Evolutionary conservation across 2,329 filamentous ascomycete genomes (phyloP).

Genomic region (Arthrinium phaeospermum): DNA sequence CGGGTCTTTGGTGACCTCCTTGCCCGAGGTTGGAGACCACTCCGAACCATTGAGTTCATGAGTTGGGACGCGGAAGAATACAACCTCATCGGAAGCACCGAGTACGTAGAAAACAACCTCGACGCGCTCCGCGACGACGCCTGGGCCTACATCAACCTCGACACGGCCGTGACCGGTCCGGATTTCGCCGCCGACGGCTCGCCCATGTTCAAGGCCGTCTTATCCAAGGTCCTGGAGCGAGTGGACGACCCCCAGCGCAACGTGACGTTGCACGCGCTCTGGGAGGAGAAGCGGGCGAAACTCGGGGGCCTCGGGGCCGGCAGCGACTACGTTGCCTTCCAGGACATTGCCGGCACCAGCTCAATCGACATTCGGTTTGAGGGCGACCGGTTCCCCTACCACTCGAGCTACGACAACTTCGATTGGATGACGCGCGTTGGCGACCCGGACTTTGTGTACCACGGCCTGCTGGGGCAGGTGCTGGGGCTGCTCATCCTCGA

Average conservation of each 20-base stretch:
- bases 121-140: constrained; percentile 75
- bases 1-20: constrained; percentile 83
- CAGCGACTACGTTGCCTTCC: constrained; percentile 89
- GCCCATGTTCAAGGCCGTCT: constrained; percentile 75
- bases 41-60: constrained; percentile 95
- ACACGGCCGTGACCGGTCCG: constrained; percentile 77
- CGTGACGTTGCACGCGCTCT: constrained; percentile 74
- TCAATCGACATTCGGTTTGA: constrained; percentile 84
- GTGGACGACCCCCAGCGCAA: constrained; percentile 76
- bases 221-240: constrained; percentile 75
- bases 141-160: constrained; percentile 90
- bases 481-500: constrained; percentile 85
- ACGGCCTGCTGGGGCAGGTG: constrained; percentile 78
- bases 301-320: constrained; percentile 75
- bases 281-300: constrained; percentile 67
- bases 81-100: constrained; percentile 91
- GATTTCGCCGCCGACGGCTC: constrained; percentile 81
- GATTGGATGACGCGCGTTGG: constrained; percentile 82
- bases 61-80: constrained; percentile 96
- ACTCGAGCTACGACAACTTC: constrained; percentile 89
- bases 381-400: constrained; percentile 70
- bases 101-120: constrained; percentile 88
- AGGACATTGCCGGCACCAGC: constrained; percentile 86
- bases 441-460: constrained; percentile 84
- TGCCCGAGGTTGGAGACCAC: constrained; percentile 81